phyloP scores from a whole-genome alignment of 1,284 basidiomycete genomes.

The Moesziomyces sp. region DNA sequence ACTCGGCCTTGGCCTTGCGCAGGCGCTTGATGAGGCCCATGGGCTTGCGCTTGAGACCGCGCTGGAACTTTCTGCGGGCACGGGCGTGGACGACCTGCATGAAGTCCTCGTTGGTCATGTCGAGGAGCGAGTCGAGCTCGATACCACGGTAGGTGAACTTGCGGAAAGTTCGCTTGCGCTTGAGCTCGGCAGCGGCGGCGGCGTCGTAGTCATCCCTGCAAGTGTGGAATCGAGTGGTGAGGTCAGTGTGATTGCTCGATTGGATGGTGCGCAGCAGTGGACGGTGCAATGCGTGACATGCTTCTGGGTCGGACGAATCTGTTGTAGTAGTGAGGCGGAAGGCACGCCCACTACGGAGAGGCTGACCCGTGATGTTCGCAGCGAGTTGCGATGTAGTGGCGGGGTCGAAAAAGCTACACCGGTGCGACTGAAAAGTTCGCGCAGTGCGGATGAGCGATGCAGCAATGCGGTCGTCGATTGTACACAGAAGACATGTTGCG shows the following conservation, averaged over 20 bases:
- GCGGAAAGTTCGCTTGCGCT: conserved; percentile 94
- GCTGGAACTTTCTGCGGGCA: conserved; percentile 97
- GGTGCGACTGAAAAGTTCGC: no score
- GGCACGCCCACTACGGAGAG: no score
- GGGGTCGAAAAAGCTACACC: no score
- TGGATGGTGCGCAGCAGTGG: not conserved
- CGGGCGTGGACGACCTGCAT: conserved; percentile 94
- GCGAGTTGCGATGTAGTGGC: no score
- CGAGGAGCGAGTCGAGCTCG: conserved; percentile 88
- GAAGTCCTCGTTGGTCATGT: conserved; percentile 85
- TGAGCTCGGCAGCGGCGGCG: conserved; percentile 67
- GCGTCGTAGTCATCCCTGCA: conserved; percentile 68
- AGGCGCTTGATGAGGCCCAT: conserved; percentile 99
- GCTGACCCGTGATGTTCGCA: no score
- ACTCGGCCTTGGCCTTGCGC: conserved; percentile 99
- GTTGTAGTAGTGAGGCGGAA: no score
- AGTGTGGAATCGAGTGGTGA: not conserved
- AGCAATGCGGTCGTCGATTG: no score
- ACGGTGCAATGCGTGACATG: no score
- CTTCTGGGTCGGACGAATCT: no score
- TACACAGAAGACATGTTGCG: no score
- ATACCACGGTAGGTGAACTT: conserved; percentile 98
- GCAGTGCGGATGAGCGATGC: no score
- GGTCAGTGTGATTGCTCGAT: conserved; percentile 8
- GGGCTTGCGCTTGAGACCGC: conserved; percentile 97